Conservation (phyloP, 1,284 basidiomycete genomes). For the Phlebopus sp. region DNA sequence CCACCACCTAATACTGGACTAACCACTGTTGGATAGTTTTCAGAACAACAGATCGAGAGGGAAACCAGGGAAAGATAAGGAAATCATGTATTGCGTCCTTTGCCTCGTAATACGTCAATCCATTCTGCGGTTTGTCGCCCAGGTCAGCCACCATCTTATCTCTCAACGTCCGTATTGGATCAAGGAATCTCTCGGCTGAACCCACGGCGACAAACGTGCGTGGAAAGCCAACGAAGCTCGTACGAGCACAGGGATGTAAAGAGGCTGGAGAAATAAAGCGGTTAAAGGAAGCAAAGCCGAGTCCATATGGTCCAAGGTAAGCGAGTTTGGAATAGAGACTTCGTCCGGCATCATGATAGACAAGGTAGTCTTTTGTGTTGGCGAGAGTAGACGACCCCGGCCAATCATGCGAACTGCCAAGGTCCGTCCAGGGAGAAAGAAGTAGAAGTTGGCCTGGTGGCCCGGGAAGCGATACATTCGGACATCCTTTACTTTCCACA, state of each 20-base stretch:
- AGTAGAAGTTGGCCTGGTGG: slow-evolving; percentile 40
- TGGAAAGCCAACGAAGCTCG: slow-evolving; percentile 34
- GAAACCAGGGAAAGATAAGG: slow-evolving; percentile 43
- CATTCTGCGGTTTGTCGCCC: slow-evolving; percentile 30
- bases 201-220: slow-evolving; percentile 35
- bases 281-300: slow-evolving; percentile 13
- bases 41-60: slow-evolving; percentile 43
- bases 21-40: slow-evolving; percentile 50
- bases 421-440: slow-evolving; percentile 46
- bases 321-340: slow-evolving; percentile 12
- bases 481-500: slow-evolving; percentile 21
- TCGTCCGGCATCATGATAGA: slow-evolving; percentile 5
- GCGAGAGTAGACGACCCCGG: slow-evolving; percentile 26
- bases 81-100: slow-evolving; percentile 56
- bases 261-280: slow-evolving; percentile 19
- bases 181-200: slow-evolving; percentile 32
- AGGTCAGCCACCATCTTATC: slow-evolving; percentile 39
- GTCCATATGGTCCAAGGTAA: slow-evolving; percentile 17
- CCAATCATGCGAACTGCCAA: slow-evolving; percentile 26
- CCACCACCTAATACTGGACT: no score
- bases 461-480: slow-evolving; percentile 28
- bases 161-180: slow-evolving; percentile 28
- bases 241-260: slow-evolving; percentile 3
- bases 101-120: slow-evolving; percentile 46
- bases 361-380: slow-evolving; percentile 20